Base-by-base conservation (phyloP, 164 flowering plant species). In the Saururus chinensis region DNA sequence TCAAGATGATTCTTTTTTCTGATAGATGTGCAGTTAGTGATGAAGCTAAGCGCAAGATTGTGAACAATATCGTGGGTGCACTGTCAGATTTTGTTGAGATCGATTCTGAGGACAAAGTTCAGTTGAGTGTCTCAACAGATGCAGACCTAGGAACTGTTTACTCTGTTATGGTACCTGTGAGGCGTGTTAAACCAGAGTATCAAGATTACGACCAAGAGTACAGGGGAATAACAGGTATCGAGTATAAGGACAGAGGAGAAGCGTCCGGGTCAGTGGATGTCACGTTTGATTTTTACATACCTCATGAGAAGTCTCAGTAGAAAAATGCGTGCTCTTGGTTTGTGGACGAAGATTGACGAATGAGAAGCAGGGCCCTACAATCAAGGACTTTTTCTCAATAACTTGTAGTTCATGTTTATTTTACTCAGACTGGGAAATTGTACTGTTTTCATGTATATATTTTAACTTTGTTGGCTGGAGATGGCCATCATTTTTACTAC, bases 1-100 rank as follows among this genome's bases (percentile, higher is more conserved):
- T 93, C 64, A 87, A 87, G 80, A 93, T 93, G 99, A 93, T 93
- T 60, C 95, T 93, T 63, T 90, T 86, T 80, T 90, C 99, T 23
- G 99, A 93, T 57, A 75, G 99, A 51, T 93, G 99, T 75, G 96
- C 89, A 26, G 97, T 93, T 30, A 93, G 91, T 57, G 95, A 93
- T 52, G 95, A 90, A 68, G 99, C 99, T 14, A 93, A 93, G 62
- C 79, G 64, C 72, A 90, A 75, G 72, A 93, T 93, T 40, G 97
- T 93, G 24, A 79, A 74, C 67, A 87, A 85, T 71, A 78, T 93
- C 20, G 92, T 93, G 35, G 82, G 69, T 54, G 84, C 91, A 60
- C 65, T 93, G 21, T 93, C 99, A 26, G 95, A 90, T 75, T 88
- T 90, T 53, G 99, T 93, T 45, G 99, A 81, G 84, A 93, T 93